phyloP scores from a whole-genome alignment of 768 basidiomycete genomes.

The Pisolithus marmoratus region DNA sequence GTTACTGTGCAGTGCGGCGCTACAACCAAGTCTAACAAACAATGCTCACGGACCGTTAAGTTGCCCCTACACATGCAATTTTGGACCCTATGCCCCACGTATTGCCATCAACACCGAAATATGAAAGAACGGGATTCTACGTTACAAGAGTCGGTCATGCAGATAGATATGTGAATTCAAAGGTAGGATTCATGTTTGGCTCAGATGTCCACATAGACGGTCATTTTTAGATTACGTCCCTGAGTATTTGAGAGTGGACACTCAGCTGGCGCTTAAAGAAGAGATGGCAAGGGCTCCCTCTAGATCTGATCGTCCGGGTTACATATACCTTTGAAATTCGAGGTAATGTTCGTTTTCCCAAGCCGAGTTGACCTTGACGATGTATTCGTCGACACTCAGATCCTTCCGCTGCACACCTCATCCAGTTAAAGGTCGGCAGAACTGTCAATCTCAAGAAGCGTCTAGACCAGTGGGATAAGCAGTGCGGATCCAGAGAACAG shows the following conservation, averaged over 20 bases:
- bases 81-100: constrained; percentile 31
- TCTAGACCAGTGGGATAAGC: constrained; percentile 75
- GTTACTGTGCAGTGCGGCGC: constrained; percentile 50
- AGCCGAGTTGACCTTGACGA: background rate
- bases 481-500: constrained; percentile 73
- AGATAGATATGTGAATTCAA: constrained; percentile 47
- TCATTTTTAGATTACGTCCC: constrained; percentile 60
- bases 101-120: constrained; percentile 63
- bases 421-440: constrained; percentile 77
- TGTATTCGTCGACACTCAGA: constrained; percentile 19
- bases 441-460: constrained; percentile 68
- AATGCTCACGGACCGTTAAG: constrained; percentile 57
- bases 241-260: constrained; percentile 52
- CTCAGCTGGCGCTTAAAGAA: constrained; percentile 48
- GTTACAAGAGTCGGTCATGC: constrained; percentile 35
- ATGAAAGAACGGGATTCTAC: constrained; percentile 57
- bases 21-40: constrained; percentile 57
- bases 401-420: constrained; percentile 28
- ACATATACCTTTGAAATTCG: constrained; percentile 75
- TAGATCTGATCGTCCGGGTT: constrained; percentile 58
- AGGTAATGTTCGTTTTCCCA: constrained; percentile 35
- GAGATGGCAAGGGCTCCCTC: constrained; percentile 55
- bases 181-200: constrained; percentile 30
- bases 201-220: constrained; percentile 4
- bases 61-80: constrained; percentile 23